Percentiles rank a stretch among this genome's conserved stretches.
These are phyloP conservation scores for Leptodermis oblonga DNA, from an alignment of 257 asterid species.

Conservation along the genomic window DNA sequence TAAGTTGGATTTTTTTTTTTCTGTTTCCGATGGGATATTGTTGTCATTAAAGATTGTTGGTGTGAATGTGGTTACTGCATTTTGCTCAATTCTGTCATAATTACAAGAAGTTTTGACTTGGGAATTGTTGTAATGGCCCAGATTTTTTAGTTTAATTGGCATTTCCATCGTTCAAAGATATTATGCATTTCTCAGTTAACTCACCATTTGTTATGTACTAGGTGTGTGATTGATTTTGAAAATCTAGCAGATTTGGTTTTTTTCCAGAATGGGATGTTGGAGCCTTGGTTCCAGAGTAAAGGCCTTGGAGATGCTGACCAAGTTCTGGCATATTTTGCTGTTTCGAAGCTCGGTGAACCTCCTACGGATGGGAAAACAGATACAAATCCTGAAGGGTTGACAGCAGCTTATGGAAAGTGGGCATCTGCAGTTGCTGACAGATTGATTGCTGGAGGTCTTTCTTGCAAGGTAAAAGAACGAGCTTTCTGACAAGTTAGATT, in stretches of 20 bases:
- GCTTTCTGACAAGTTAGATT: background rate
- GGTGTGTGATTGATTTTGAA: constrained; percentile 43
- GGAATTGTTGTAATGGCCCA: background rate
- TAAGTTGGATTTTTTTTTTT: background rate
- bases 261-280: constrained; percentile 99
- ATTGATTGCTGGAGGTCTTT: constrained; percentile 72
- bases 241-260: constrained; percentile 94
- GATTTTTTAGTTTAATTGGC: background rate
- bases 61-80: background rate
- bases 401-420: constrained; percentile 96
- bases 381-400: constrained; percentile 90
- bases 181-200: background rate
- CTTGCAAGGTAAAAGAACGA: constrained; percentile 71
- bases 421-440: constrained; percentile 84
- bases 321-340: constrained; percentile 95
- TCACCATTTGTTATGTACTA: background rate
- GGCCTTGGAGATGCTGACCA: constrained; percentile 82
- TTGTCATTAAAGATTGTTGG: too few species aligned
- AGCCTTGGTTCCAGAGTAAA: constrained; percentile 89
- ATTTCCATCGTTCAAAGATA: background rate
- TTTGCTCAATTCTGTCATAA: background rate
- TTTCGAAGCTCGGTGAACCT: constrained; percentile 87
- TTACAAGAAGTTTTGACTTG: background rate
- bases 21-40: too few species aligned
- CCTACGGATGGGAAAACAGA: constrained; percentile 92